Base-by-base conservation (phyloP, 192 early-diverging fungal genomes). In the Podila epigama region DNA sequence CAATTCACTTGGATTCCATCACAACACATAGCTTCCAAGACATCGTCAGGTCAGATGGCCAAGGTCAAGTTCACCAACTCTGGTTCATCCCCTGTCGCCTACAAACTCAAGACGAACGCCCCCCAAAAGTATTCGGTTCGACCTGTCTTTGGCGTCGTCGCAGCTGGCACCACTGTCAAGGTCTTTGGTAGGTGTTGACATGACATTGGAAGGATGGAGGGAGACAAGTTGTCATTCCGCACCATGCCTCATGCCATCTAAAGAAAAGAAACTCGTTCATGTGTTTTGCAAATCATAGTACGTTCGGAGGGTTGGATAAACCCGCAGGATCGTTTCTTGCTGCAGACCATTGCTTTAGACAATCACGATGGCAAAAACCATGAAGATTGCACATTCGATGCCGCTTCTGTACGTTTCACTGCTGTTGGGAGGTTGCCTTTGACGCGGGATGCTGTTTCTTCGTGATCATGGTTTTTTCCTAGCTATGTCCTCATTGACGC, bases 101-200 rank as follows among this genome's bases (percentile, higher is more conserved):
- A 53, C 60, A 77, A 83, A 68, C 69, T 83, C 54, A 83, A 83
- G 67, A 83, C 81, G 28, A 83, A 83, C 36, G 70, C 81, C 15
- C 81, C 81, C 22, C 63, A 64, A 36, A 72, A 79, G 36, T 83
- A 83, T 37, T 79, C 69, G 12, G 81, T 83, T 48, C 79, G 79
- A 50, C 81, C 81, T n/a, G 81, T 83, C 27, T 55, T 75, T n/a
- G 81, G 77, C 4, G 62, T 69, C 16, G n/a, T 83, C 39, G 57
- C 50, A 22, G 61, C 75, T 11, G 63, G 69, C 42, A 70, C 68
- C 39, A 60, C 66, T 27, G 42, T 79, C 51, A 73, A 79, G 59
- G 63, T 79, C 31, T 75, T 66, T 67, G 81, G 81, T 83, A 83
- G 5, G 60, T 28, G 44, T 51, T 44, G n/a, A 29, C 31, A 22